Evolutionary conservation across 805 yeast genomes (phyloP).

Genomic region (Lipomyces yamadae): DNA sequence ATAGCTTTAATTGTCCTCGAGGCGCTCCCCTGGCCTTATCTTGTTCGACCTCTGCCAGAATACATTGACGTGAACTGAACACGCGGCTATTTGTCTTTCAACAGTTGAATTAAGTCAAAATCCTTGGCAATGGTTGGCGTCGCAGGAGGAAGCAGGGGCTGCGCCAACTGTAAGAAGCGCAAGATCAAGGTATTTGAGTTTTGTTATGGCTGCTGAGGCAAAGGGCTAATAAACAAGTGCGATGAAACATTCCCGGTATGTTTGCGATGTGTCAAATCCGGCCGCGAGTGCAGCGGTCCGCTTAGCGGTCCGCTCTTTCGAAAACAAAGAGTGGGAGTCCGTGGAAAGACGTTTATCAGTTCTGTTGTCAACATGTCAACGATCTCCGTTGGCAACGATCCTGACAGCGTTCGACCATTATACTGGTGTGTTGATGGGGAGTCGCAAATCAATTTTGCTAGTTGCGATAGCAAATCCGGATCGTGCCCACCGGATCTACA

Average conservation of each 20-base stretch:
- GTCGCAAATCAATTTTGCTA: neutral
- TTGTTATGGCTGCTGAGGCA: neutral
- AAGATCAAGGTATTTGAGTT: conserved; percentile 23
- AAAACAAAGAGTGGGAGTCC: conserved; percentile 13
- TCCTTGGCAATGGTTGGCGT: conserved; percentile 25
- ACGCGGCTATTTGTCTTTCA: too few relatives aligned
- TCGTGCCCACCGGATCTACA: neutral
- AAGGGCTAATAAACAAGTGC: conserved; percentile 15
- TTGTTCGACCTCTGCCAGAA: too few relatives aligned
- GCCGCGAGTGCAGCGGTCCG: conserved; percentile 26
- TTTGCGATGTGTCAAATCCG: conserved; percentile 22
- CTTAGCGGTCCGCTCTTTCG: conserved; percentile 15
- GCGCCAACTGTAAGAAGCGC: conserved; percentile 26
- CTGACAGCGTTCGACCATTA: neutral
- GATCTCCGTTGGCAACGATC: neutral
- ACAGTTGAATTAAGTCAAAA: too few relatives aligned
- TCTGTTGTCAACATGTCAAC: neutral
- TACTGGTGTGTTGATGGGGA: neutral
- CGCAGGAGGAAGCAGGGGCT: conserved; percentile 29
- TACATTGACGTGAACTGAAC: too few relatives aligned
- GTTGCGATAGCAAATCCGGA: neutral
- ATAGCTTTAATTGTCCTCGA: too few relatives aligned
- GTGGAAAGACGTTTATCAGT: neutral
- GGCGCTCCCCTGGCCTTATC: too few relatives aligned
- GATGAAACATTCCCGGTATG: conserved; percentile 32